Evolutionary conservation across 2,329 filamentous ascomycete genomes (phyloP).

Genomic region (Myriosclerotinia scirpicola): DNA sequence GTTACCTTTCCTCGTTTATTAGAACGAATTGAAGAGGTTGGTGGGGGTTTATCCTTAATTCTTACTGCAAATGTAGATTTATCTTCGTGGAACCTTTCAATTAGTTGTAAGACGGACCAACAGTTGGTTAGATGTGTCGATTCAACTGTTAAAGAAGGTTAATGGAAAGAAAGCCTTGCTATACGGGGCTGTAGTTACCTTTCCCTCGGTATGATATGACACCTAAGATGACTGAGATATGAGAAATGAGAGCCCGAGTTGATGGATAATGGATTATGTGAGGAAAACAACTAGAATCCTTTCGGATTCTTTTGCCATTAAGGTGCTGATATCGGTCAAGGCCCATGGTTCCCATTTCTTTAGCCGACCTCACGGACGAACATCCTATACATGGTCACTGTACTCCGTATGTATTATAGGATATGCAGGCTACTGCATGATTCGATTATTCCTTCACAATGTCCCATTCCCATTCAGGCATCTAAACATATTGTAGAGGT

Average conservation of each 20-base stretch:
- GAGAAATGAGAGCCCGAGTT: constrained; percentile 1
- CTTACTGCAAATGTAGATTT: background rate
- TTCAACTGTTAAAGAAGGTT: background rate
- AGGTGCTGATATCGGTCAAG: constrained; percentile 15
- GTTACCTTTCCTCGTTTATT: background rate
- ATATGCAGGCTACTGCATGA: background rate
- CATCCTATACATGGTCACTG: background rate
- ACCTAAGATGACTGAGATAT: background rate
- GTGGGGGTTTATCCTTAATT: background rate
- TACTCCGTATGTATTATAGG: background rate
- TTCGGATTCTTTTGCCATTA: background rate
- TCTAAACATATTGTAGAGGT: background rate
- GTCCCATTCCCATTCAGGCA: background rate
- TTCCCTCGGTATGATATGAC: background rate
- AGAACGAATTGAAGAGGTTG: background rate
- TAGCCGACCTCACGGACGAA: background rate
- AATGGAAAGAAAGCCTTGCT: background rate
- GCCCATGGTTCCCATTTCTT: background rate
- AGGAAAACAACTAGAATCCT: background rate
- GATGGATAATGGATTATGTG: constrained; percentile 5
- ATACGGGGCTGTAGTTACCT: background rate
- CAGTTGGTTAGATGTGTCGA: background rate
- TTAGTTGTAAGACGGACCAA: background rate
- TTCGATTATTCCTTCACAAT: background rate
- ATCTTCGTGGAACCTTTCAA: background rate